A percentile compares a stretch with the other conserved stretches of the same genome.
Conservation (phyloP, 495 filamentous ascomycete species). For the Apiosordaria backusii region DNA sequence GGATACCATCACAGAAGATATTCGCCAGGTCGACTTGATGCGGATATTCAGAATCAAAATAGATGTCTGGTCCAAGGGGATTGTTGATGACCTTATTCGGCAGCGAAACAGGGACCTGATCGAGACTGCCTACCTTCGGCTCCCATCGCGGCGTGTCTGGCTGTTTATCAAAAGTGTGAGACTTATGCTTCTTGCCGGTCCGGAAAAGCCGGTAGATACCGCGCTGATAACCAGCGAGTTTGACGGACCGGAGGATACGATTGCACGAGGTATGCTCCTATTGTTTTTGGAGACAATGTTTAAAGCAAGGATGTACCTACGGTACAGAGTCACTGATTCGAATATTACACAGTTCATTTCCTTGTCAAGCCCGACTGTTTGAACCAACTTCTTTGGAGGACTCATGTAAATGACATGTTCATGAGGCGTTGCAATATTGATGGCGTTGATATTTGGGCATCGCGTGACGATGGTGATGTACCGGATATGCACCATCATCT, state of each 20-base stretch:
- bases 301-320: not conserved
- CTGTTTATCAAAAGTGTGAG: slow-evolving; percentile 20
- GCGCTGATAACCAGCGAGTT: not conserved
- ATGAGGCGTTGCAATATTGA: no score
- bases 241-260: slow-evolving; percentile 8
- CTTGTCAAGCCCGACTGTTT: not conserved
- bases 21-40: slow-evolving; percentile 17
- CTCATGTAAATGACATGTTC: not conserved
- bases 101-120: slow-evolving; percentile 25
- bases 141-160: slow-evolving; percentile 22
- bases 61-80: slow-evolving; percentile 24
- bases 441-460: no score
- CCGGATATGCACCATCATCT: no score
- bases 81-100: slow-evolving; percentile 21
- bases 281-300: not conserved
- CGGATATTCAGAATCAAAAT: slow-evolving; percentile 23
- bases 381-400: not conserved
- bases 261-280: not conserved
- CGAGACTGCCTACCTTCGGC: slow-evolving; percentile 21
- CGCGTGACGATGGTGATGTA: no score
- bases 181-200: slow-evolving; percentile 19
- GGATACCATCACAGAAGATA: slow-evolving; percentile 15
- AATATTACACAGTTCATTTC: not conserved
- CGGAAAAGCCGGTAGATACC: not conserved
- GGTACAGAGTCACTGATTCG: no score